Base-by-base conservation (phyloP, 2,329 filamentous ascomycete genomes). In the Eutypella sp. region DNA sequence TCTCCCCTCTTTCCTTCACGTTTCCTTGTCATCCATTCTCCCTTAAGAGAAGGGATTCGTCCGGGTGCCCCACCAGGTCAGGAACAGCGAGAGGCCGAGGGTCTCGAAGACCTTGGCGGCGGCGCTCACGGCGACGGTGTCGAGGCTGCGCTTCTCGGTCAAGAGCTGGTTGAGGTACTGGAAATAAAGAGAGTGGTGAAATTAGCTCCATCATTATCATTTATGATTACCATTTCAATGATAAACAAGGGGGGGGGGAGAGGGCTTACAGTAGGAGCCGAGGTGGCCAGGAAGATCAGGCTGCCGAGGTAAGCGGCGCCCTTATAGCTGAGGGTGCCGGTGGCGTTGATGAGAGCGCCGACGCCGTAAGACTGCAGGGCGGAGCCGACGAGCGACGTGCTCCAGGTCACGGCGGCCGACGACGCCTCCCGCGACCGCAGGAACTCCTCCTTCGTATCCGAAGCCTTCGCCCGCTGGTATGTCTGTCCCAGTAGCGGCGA, bases 401-500 rank as follows among this genome's bases (percentile, higher is more conserved):
- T 89, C 86, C 88, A 96, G 56, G 90, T 87, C 49, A 90, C 81
- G 54, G 88, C 91, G 55, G 91, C 90, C 50, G 87, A 86, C 51
- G 86, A 83, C 54, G 92, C 87, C 76, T 97, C 92, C 79, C 90
- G 92, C 59, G 89, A 95, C 70, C 85, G 85, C 71, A 95, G 73
- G 74, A 96, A 97, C 75, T 97, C 92, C 74, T 97, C 91, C 76
- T 93, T 95, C 64, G 85, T 88, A 82, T 95, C 92, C 68, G 92
- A 82, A 50, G 81, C 75, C 79, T 95, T 91, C 58, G 92, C 91
- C 59, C 89, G 87, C 73, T 91, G 85, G 81, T 96, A 96, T 64
- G 89, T 92, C 64, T 95, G 85, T 65, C 93, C 92, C 68, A 97
- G 96, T 70, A 97, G 74, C 53, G 92, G 92, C 49, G 83, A 80